Evolutionary conservation across 306 rosid species (phyloP), one percentile per base, ranked within the genome.

Genomic region (Cucumis cinereus): DNA sequence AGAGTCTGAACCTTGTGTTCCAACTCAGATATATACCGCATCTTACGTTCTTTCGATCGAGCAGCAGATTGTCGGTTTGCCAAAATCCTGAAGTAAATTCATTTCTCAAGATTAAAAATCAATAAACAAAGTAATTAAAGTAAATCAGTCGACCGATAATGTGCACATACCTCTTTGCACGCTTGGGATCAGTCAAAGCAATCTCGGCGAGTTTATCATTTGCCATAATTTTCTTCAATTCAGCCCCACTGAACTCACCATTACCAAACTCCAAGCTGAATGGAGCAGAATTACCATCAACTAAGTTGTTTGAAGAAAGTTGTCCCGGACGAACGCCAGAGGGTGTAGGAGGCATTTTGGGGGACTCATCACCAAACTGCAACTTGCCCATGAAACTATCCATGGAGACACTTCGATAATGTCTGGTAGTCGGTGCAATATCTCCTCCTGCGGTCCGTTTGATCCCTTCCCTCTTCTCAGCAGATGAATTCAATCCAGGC

Each of bases 61-160:
- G 97, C 98, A 76, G 98, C 97, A 8, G 97, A 93, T 82, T 93
- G 98, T 78, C 98, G 85, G 77, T 93, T 93, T 45, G 98, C 98
- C 90, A 91, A 78, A 69, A 93, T 91, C 90, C 98, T 93, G 79
- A 78, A 75, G 68, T 3, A 16, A 72, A 79, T 66, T 72, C 63
- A 67, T 17, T 16, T 24, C 56, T 53, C 40, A 4, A 76, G 76
- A 49, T 73, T 52, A 68, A 73, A 60, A 63, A 33, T 55, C 55
- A 22, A 79, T 24, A 36, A 41, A 64, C 6, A 2, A 77, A 60
- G 23, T 16, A 17, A 30, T 55, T 19, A 20, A 10, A 56, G 50
- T 15, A 54, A 64, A 38, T 20, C 36, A 56, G 20, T 23, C 4
- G 1, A 40, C 19, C 26, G 30, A 22, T 14, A 28, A 54, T 45